Evolutionary conservation across 2,329 filamentous ascomycete genomes (phyloP).

Genomic region (Aureobasidium pullulans): DNA sequence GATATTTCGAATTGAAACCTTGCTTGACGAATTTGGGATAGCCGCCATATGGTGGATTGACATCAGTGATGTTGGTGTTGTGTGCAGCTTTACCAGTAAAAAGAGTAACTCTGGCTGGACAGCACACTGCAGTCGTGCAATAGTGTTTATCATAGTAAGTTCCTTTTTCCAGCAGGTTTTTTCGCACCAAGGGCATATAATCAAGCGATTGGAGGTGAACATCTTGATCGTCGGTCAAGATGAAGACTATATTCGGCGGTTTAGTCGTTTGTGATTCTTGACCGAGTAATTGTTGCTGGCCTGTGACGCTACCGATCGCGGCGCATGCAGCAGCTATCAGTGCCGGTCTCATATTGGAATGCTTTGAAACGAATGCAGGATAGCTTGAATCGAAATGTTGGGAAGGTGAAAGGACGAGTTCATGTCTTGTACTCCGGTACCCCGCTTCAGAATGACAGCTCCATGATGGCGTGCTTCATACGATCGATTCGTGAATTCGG

Average conservation of each 20-base stretch:
- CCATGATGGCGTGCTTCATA: conserved; percentile 1
- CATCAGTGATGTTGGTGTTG: conserved; percentile 62
- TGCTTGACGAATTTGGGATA: conserved; percentile 61
- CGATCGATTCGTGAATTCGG: neutral
- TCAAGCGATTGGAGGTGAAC: conserved; percentile 52
- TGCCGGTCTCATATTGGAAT: neutral
- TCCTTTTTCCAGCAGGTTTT: conserved; percentile 51
- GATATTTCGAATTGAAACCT: conserved; percentile 59
- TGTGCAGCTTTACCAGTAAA: conserved; percentile 57
- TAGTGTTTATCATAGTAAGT: conserved; percentile 57
- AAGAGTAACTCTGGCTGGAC: conserved; percentile 58
- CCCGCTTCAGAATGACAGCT: neutral
- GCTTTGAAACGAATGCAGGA: neutral
- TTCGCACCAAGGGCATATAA: conserved; percentile 52
- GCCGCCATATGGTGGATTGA: conserved; percentile 48
- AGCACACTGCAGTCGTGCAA: conserved; percentile 60
- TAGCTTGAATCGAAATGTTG: neutral
- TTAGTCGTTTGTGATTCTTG: neutral
- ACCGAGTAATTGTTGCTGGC: neutral
- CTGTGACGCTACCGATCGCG: neutral
- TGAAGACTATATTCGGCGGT: conserved; percentile 55
- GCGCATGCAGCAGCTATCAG: neutral
- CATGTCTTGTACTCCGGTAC: neutral
- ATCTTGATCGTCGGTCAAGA: conserved; percentile 64
- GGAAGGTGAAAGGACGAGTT: neutral